These are phyloP conservation scores for Nitzschia sp. DNA, from an alignment of 108 stramenopile species.

Conservation along the genomic window DNA sequence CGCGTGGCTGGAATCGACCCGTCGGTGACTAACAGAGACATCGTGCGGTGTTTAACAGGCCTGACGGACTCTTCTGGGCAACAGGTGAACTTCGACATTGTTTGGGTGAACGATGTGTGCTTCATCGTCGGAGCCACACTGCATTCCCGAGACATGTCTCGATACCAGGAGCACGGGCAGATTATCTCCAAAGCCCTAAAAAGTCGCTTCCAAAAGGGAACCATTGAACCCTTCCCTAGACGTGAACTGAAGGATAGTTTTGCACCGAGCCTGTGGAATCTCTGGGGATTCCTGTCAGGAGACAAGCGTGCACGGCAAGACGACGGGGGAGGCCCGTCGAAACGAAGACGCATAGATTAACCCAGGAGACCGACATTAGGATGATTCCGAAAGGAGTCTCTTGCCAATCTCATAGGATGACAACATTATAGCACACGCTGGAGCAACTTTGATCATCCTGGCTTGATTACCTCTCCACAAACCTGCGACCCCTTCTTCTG, in stretches of 20 bases:
- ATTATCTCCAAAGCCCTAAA: conserved; percentile 23
- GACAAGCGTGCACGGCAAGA: too few species aligned
- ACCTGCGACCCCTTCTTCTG: conserved; percentile 58
- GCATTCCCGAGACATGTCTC: conserved; percentile 3
- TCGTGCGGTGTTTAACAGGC: conserved; percentile 47
- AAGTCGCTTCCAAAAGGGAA: conserved; percentile 16
- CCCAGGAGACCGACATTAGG: neutral
- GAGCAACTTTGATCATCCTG: conserved; percentile 89
- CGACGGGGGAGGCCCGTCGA: too few species aligned
- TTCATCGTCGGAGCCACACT: conserved; percentile 63
- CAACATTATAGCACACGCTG: conserved; percentile 97
- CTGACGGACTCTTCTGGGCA: conserved; percentile 41
- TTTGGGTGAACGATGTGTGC: conserved; percentile 75
- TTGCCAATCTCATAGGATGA: conserved; percentile 90
- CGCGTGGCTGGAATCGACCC: conserved; percentile 63
- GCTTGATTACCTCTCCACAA: conserved; percentile 87
- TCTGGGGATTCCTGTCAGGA: conserved; percentile 24
- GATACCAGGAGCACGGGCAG: conserved; percentile 36
- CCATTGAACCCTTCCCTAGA: conserved; percentile 2
- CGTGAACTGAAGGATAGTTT: neutral
- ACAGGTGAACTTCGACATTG: conserved; percentile 69
- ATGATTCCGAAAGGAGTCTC: conserved; percentile 32
- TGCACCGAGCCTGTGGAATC: conserved; percentile 24
- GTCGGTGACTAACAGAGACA: conserved; percentile 68
- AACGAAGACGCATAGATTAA: too few species aligned